Conservation (phyloP, 192 early-diverging fungal species). For the Entomortierella lignicola region DNA sequence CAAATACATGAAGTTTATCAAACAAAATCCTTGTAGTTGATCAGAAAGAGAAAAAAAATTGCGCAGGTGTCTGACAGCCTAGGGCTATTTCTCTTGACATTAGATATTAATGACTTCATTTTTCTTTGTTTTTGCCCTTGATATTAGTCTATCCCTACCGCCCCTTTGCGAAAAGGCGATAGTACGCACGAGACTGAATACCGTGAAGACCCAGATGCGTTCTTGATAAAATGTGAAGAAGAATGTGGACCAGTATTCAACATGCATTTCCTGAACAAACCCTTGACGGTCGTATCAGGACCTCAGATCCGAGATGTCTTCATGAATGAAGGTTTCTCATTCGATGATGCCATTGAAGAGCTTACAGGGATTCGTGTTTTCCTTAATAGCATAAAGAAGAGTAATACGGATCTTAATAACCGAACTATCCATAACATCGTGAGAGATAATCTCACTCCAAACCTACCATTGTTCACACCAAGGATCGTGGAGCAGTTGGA, state of each 20-base stretch:
- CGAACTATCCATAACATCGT: constrained; percentile 28
- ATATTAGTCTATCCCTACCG: constrained; percentile 26
- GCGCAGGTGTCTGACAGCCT: no score
- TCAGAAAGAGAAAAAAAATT: no score
- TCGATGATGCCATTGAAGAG: constrained; percentile 29
- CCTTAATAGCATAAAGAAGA: constrained; percentile 17
- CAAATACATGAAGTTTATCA: no score
- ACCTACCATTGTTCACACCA: constrained; percentile 26
- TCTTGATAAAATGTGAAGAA: constrained; percentile 15
- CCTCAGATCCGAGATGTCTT: constrained; percentile 46
- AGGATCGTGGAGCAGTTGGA: constrained; percentile 29
- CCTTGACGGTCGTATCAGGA: constrained; percentile 31
- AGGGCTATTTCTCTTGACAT: no score
- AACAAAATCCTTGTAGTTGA: no score
- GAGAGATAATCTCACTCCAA: constrained; percentile 36
- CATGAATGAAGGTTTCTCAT: constrained; percentile 26
- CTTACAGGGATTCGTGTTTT: constrained; percentile 20
- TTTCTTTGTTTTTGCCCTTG: neutral
- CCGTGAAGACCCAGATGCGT: constrained; percentile 28
- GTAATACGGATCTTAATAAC: constrained; percentile 11
- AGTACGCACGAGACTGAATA: constrained; percentile 33
- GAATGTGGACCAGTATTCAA: constrained; percentile 34
- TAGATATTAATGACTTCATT: no score
- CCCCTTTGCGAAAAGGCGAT: constrained; percentile 22
- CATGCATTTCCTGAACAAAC: constrained; percentile 5